Evolutionary conservation across 352 stramenopile species (phyloP), one percentile per base, ranked within the genome.

Genomic region (Phytophthora kernoviae): DNA sequence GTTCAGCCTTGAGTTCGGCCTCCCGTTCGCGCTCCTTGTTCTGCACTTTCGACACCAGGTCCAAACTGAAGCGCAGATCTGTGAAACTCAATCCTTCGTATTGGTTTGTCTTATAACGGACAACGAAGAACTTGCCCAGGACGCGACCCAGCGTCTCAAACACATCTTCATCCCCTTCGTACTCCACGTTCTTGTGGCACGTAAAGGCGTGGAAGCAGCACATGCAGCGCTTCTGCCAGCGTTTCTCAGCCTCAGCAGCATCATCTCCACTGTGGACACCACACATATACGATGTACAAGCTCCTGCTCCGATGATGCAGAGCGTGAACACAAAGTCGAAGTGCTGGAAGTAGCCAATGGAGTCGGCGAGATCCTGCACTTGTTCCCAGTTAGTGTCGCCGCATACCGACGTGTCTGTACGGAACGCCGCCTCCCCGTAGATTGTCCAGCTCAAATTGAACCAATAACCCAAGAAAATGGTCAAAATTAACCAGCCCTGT

Each of bases 121-220:
- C 77, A 39, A 88, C 79, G 27, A 93, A 88, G 55, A 93, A 91
- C 51, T 88, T 85, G 59, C 81, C 75, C 7, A 93, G 58, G 34
- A 89, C 75, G 27, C 72, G 74, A 39, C 81, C 81, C 6, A 93
- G 45, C 24, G 68, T 81, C 62, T 87, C 68, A 59, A 90, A 93
- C 4, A 93, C 74, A 44, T 93, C 79, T 20, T 84, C 70, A 24
- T 90, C 79, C 21, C 73, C 76, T 34, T 75, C 60, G 36, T 78
- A 57, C 33, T 65, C 56, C 41, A 73, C 54, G 4, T 56, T 61
- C 14, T 62, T 75, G 10, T 71, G 61, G 54, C 79, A 89, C 42
- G 78, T 88, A 51, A 76, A 91, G 10, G 70, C 48, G 49, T 75
- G 76, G 21, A 88, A 89, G 51, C 82, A 84, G 37, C 66, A 75